Percentiles rank a stretch among this genome's conserved stretches.
These are phyloP conservation scores for Agapanthus africanus DNA, from an alignment of 106 monocot species.

Conservation along the genomic window DNA sequence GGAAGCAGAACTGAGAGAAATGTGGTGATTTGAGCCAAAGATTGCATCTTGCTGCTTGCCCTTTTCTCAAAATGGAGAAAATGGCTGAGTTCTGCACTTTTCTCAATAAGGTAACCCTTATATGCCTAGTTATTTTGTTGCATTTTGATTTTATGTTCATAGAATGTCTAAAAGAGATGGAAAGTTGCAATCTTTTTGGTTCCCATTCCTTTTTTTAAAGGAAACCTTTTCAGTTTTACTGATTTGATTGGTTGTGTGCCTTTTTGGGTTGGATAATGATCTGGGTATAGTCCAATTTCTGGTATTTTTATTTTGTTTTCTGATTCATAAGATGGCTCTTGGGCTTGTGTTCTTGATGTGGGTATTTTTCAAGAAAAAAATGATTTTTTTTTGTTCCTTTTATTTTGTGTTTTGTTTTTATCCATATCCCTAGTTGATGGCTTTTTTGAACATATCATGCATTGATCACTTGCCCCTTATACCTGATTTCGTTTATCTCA, in stretches of 20 bases:
- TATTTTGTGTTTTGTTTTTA: neutral
- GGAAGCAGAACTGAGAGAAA: no score
- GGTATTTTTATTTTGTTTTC: neutral
- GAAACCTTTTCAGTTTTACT: neutral
- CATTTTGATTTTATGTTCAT: neutral
- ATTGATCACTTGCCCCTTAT: neutral
- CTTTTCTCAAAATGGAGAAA: neutral
- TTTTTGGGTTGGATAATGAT: neutral
- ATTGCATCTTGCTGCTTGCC: neutral
- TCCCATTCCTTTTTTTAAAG: neutral
- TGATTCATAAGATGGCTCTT: neutral
- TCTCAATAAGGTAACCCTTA: constrained; percentile 6
- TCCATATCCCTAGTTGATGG: neutral
- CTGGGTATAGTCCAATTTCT: neutral
- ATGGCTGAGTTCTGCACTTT: neutral
- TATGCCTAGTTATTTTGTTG: neutral
- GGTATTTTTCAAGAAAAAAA: neutral
- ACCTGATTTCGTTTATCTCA: neutral
- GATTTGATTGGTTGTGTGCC: neutral
- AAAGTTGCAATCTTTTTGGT: constrained; percentile 10
- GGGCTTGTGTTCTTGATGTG: neutral
- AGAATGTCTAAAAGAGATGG: neutral
- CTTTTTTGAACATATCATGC: neutral
- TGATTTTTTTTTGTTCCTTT: neutral
- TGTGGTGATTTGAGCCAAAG: neutral